phyloP scores from a whole-genome alignment of 2,329 filamentous ascomycete genomes.

The Colletotrichum orchidophilum region DNA sequence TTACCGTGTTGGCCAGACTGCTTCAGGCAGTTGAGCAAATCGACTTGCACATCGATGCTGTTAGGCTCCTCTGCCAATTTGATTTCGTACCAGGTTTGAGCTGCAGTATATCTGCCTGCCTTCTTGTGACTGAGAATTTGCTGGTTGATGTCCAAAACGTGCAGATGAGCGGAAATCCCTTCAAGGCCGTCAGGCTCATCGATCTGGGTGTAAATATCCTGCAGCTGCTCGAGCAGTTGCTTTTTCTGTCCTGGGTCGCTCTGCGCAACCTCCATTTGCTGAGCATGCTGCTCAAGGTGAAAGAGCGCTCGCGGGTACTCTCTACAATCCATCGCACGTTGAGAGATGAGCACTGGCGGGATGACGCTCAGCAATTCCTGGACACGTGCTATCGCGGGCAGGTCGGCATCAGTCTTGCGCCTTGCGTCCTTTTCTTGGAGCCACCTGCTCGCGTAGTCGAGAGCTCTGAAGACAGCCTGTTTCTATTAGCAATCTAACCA shows the following conservation, averaged over 20 bases:
- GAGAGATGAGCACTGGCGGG: constrained; percentile 78
- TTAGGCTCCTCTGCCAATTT: constrained; percentile 82
- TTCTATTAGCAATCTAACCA: background rate
- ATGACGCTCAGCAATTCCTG: constrained; percentile 68
- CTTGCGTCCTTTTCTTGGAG: constrained; percentile 75
- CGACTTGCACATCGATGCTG: constrained; percentile 80
- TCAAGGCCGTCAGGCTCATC: constrained; percentile 98
- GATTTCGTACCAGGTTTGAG: constrained; percentile 97
- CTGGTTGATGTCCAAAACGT: constrained; percentile 89
- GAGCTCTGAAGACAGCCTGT: constrained; percentile 85
- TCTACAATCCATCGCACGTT: constrained; percentile 89
- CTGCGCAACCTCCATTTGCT: constrained; percentile 56
- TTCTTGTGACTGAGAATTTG: constrained; percentile 94
- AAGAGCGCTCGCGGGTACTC: constrained; percentile 93
- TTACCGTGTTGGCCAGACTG: constrained; percentile 95
- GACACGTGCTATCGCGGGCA: constrained; percentile 59
- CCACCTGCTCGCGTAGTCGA: constrained; percentile 94
- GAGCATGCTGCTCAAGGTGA: constrained; percentile 91
- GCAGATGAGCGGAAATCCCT: constrained; percentile 88
- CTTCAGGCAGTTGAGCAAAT: constrained; percentile 87
- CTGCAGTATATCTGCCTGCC: constrained; percentile 91
- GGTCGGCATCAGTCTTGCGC: constrained; percentile 47
- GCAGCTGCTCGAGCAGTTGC: constrained; percentile 78
- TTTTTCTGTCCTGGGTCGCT: constrained; percentile 63
- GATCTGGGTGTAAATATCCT: constrained; percentile 96